phyloP scores from a whole-genome alignment of 2,329 filamentous ascomycete genomes.

The Juglanconis sp. region DNA sequence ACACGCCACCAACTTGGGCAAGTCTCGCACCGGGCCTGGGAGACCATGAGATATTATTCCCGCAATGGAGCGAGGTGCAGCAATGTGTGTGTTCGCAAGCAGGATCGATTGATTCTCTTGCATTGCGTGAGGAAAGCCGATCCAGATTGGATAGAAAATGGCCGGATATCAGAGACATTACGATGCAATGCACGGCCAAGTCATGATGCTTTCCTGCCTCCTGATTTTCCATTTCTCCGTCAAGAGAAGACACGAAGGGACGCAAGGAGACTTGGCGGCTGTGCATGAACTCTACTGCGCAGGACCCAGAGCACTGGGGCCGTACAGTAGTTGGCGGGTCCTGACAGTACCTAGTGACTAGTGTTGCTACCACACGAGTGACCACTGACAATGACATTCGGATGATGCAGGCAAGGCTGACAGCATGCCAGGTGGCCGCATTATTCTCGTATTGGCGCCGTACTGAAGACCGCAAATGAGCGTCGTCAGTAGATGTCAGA shows the following conservation, averaged over 20 bases:
- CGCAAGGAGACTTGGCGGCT: not conserved
- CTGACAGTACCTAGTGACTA: not conserved
- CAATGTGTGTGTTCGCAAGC: not conserved
- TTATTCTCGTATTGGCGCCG: not conserved
- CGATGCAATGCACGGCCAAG: constrained; percentile 12
- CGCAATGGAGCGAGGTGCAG: not conserved
- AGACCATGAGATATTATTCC: not conserved
- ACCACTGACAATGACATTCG: not conserved
- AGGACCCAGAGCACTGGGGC: not conserved
- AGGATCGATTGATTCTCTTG: not conserved
- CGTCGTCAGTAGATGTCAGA: not conserved
- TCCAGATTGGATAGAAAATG: not conserved
- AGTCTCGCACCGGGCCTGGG: not conserved
- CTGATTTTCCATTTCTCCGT: no score
- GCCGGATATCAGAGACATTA: not conserved
- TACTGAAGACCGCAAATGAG: not conserved
- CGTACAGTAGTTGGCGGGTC: not conserved
- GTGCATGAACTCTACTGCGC: not conserved
- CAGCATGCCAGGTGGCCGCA: not conserved
- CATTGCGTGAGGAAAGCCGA: not conserved
- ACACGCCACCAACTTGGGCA: not conserved
- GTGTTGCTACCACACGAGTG: not conserved
- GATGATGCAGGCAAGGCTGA: not conserved
- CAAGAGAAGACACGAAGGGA: not conserved
- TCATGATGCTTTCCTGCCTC: not conserved